A percentile compares a stretch with the other conserved stretches of the same genome.
phyloP scores from a whole-genome alignment of 257 asterid genomes.

The Plantago major region DNA sequence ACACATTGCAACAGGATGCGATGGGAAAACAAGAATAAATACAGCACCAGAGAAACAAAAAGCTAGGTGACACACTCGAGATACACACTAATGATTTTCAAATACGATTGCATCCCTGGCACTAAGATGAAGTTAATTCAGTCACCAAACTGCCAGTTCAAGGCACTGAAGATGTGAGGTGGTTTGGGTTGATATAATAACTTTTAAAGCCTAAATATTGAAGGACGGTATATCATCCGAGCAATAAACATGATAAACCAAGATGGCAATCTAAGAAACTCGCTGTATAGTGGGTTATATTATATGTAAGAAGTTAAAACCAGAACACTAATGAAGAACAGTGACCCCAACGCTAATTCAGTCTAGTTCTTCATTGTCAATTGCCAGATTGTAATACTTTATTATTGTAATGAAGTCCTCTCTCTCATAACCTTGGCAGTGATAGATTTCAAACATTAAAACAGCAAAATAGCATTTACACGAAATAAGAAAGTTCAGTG shows the following conservation, averaged over 20 bases:
- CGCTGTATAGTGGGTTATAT: background rate
- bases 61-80: too few relatives aligned
- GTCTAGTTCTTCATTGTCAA: background rate
- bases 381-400: too few relatives aligned
- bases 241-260: background rate
- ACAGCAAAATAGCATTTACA: background rate
- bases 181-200: background rate
- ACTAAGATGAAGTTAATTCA: background rate
- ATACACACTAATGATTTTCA: background rate
- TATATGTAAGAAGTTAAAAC: background rate
- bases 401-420: too few relatives aligned
- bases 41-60: background rate
- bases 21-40: background rate
- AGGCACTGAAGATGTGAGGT: background rate
- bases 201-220: background rate
- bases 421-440: background rate
- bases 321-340: background rate
- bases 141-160: background rate
- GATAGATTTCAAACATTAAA: background rate
- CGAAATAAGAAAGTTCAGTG: background rate
- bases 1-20: background rate
- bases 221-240: background rate
- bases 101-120: background rate
- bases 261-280: background rate
- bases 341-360: background rate